Conservation (phyloP, 2,329 filamentous ascomycete genomes). For the Trichoderma simmonsii region DNA sequence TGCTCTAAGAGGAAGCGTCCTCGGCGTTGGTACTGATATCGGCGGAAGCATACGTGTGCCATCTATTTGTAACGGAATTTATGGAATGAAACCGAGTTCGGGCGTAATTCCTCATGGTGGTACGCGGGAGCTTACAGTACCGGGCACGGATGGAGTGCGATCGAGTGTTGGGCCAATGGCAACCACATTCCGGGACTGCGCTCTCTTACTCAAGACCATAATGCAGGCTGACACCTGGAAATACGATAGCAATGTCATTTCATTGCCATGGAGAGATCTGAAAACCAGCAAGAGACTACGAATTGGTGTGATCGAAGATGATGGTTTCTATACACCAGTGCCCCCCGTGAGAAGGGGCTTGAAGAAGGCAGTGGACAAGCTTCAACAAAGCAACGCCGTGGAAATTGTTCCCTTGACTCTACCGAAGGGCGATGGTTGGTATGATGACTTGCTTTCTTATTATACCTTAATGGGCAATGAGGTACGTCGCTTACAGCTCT, state of each 20-base stretch:
- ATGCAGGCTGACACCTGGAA: conserved; percentile 35
- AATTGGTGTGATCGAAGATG: neutral
- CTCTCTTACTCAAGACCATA: conserved; percentile 29
- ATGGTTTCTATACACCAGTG: neutral
- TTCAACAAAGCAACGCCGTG: neutral
- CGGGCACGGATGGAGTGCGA: conserved; percentile 33
- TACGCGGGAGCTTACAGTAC: conserved; percentile 34
- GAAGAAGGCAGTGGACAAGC: neutral
- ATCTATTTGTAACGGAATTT: conserved; percentile 32
- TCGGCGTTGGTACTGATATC: conserved; percentile 39
- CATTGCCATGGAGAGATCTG: conserved; percentile 35
- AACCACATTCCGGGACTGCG: conserved; percentile 25
- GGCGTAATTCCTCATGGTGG: conserved; percentile 31
- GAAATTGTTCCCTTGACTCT: neutral
- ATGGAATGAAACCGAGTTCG: conserved; percentile 28
- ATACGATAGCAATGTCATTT: conserved; percentile 34
- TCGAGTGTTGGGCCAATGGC: conserved; percentile 35
- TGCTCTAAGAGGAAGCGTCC: conserved; percentile 31
- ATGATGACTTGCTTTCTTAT: neutral
- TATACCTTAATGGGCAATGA: neutral
- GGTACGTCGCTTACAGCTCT: neutral
- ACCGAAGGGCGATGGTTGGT: neutral
- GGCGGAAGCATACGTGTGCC: conserved; percentile 33
- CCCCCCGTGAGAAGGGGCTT: neutral
- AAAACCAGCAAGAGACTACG: neutral